Evolutionary conservation across 169 alveolate species (phyloP).

Genomic region (Cryptosporidium canis): DNA sequence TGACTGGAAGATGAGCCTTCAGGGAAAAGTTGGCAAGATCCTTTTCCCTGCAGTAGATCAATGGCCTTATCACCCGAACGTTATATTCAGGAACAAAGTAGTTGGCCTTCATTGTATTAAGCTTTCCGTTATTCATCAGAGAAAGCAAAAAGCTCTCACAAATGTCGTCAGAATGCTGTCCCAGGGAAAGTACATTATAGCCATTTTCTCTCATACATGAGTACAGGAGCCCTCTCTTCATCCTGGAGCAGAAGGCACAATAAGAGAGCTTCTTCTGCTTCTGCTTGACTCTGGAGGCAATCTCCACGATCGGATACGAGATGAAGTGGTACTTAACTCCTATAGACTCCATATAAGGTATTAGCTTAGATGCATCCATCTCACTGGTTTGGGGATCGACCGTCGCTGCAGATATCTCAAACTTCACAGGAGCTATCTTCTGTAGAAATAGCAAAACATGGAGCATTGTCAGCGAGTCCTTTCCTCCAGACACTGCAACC

Average conservation of each 20-base stretch:
- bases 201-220: conserved; percentile 89
- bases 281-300: conserved; percentile 85
- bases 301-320: conserved; percentile 87
- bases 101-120: conserved; percentile 93
- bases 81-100: conserved; percentile 88
- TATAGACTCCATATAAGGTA: conserved; percentile 78
- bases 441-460: conserved; percentile 83
- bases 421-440: conserved; percentile 84
- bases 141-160: conserved; percentile 93
- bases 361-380: conserved; percentile 89
- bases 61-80: conserved; percentile 91
- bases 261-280: conserved; percentile 81
- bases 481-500: conserved; percentile 94
- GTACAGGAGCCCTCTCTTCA: conserved; percentile 93
- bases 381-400: conserved; percentile 94
- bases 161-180: conserved; percentile 93
- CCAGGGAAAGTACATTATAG: conserved; percentile 90
- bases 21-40: conserved; percentile 86
- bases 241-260: conserved; percentile 93
- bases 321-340: conserved; percentile 90
- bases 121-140: conserved; percentile 90
- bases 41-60: conserved; percentile 89
- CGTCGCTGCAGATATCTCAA: conserved; percentile 89
- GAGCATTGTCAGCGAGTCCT: conserved; percentile 91
- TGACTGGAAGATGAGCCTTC: conserved; percentile 87